Evolutionary conservation across 768 basidiomycete genomes (phyloP), one percentile per base, ranked within the genome.

Genomic region (Mycena galopus): DNA sequence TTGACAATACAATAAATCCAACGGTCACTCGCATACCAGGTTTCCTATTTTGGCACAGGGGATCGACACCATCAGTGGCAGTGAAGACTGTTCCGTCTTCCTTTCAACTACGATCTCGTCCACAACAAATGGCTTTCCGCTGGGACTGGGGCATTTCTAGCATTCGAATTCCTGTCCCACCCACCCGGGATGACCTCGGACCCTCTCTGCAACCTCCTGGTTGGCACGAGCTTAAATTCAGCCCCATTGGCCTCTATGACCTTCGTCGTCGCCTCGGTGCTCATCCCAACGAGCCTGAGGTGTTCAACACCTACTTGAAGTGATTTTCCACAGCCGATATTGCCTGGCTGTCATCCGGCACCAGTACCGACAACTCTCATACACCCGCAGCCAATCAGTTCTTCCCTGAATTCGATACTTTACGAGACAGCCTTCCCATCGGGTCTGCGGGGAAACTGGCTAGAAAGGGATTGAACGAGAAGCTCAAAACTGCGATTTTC

Each of bases 201-300:
- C 68, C 51, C 3, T 30, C 4, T 5, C 7, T 27, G 7, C 11
- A 10, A 0, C 68, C 55, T 11, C 30, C n/a, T 7, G n/a, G 53
- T 4, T 69, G 10, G 27, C 7, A 56, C 2, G 1, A 9, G 1
- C 72, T 73, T 16, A 23, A 35, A 12, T 69, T 73, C 32, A 39
- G 47, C 17, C 66, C 60, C 1, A 35, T 69, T 27, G 62, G 72
- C 1, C 25, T 68, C 0, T 67, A 21, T 19, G 61, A 67, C 25
- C 61, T 73, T 47, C 67, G 60, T 1, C 72, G 62, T 8, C 50
- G 47, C 8, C 58, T 73, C 2, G 72, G 72, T 21, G 42, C 39
- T 12, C n/a, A 50, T 7, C 7, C n/a, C 0, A 6, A 3, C 11
- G n/a, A 56, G 32, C 60, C 65, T n/a, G 61, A 27, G 2, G 16